Evolutionary conservation across 192 early-diverging fungal species (phyloP), one percentile per base, ranked within the genome.

Genomic region (Entomortierella chlamydospora): DNA sequence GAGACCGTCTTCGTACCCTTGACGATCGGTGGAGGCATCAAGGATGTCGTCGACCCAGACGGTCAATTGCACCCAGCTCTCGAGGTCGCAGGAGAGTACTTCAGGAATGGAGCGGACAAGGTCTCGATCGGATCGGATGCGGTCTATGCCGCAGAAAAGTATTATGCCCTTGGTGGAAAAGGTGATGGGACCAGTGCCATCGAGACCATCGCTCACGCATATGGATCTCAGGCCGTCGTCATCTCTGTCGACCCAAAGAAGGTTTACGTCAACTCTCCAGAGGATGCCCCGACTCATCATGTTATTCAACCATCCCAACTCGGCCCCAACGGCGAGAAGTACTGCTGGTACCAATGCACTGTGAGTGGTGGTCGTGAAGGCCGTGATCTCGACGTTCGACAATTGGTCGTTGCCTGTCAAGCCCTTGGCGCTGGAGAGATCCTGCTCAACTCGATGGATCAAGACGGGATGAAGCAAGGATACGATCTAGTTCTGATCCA

Each of bases 301-400:
- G 86, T 91, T 25, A 87, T 99, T 29, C 67, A 87, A 51, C 93
- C 94, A 7, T 71, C 70, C 1, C 85, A 84, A 37, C 86, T 87
- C 8, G 98, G 98, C 0, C 98, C 98, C n/a, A 87, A 93, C 29
- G 97, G 97, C 33, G 96, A 99, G 78, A 57, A 81, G 43, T 97
- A 89, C 85, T 98, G 96, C 87, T 99, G 98, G 98, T 99, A 99
- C 81, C 97, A 99, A 81, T 99, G 98, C 71, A 99, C 97, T 0
- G 96, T 99, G 42, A 96, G 95, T 72, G 98, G 98, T 25, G 98
- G 98, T 9, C 89, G 98, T 31, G 98, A 99, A 84, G 92, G 87
- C 6, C 91, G 97, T 53, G 97, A 99, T 81, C 52, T 97, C 28
- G 98, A 99, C 83, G 98, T 98, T 30, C 80, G 84, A 45, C 96